phyloP scores from a whole-genome alignment of 192 early-diverging fungal genomes.

The Jimgerdemannia flammicorona region DNA sequence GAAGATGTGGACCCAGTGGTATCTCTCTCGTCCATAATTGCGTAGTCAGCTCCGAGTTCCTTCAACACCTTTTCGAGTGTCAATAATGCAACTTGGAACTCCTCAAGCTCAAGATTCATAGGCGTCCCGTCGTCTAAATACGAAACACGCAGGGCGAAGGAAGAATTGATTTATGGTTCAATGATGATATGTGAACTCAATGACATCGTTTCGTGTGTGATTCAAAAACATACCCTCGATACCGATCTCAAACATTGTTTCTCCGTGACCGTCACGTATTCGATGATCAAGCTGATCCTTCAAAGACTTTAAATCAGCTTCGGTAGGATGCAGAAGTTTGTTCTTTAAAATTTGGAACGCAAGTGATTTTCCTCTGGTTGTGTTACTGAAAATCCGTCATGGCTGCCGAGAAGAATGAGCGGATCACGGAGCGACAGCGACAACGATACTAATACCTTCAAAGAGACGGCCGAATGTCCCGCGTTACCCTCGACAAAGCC shows the following conservation, averaged over 20 bases:
- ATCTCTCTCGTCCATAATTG: constrained; percentile 40
- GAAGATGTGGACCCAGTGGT: constrained; percentile 16
- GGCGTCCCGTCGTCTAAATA: constrained; percentile 61
- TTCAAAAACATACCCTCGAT: constrained; percentile 47
- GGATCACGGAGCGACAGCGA: no score
- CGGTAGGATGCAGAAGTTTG: constrained; percentile 38
- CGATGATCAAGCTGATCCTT: constrained; percentile 33
- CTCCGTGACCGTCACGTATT: constrained; percentile 61
- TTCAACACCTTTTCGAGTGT: constrained; percentile 35
- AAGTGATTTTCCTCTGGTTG: neutral
- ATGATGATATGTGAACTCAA: neutral
- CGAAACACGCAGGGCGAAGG: no score
- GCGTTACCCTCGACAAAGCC: constrained; percentile 1
- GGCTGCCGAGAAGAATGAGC: no score
- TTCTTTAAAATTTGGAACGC: constrained; percentile 27
- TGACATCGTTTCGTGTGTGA: neutral
- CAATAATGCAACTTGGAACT: constrained; percentile 36
- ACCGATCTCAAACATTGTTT: constrained; percentile 76
- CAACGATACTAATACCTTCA: neutral
- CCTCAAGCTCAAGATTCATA: constrained; percentile 57
- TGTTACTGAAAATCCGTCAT: neutral
- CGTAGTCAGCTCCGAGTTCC: constrained; percentile 42
- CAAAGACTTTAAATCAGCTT: constrained; percentile 43
- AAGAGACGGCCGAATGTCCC: neutral
- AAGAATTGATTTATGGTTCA: no score